A percentile compares a stretch with the other conserved stretches of the same genome.
phyloP scores from a whole-genome alignment of 768 basidiomycete species.

The Cubamyces lactineus region DNA sequence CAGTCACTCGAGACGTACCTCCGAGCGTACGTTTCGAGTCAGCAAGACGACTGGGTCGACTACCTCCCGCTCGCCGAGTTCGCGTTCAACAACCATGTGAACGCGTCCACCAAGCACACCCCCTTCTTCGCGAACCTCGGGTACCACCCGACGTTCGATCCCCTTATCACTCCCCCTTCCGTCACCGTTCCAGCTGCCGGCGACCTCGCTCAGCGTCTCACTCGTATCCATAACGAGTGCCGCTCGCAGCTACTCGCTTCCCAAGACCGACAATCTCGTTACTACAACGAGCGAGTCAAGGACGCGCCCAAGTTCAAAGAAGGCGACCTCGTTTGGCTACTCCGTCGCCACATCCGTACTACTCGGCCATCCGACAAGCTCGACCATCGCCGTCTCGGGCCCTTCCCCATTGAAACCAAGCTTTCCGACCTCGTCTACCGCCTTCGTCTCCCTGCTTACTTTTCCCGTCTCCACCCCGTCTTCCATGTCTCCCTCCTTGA shows the following conservation, averaged over 20 bases:
- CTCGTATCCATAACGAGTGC: conserved; percentile 40
- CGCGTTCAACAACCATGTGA: conserved; percentile 42
- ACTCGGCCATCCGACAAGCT: conserved; percentile 47
- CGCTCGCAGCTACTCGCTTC: conserved; percentile 37
- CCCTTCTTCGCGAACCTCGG: conserved; percentile 17
- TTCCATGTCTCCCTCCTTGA: conserved; percentile 6
- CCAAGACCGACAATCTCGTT: conserved; percentile 34
- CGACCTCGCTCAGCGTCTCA: conserved; percentile 35
- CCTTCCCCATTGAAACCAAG: conserved; percentile 7
- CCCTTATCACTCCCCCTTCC: conserved; percentile 34
- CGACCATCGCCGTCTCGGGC: conserved; percentile 11
- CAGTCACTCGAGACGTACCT: conserved; percentile 45
- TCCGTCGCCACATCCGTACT: conserved; percentile 43
- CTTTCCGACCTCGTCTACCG: conserved; percentile 5
- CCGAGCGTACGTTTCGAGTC: conserved; percentile 38
- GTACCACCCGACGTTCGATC: conserved; percentile 31
- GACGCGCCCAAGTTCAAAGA: conserved; percentile 37
- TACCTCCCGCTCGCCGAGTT: conserved; percentile 47
- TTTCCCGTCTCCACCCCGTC: conserved; percentile 9
- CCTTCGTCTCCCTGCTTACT: conserved; percentile 5
- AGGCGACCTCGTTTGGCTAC: conserved; percentile 43
- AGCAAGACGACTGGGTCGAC: conserved; percentile 49
- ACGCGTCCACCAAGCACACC: conserved; percentile 35
- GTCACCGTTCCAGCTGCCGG: conserved; percentile 37
- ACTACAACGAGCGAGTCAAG: conserved; percentile 34